Percentiles rank a stretch among this genome's conserved stretches.
Conservation (phyloP, 108 stramenopile species). For the Nitzschia inconspicua region DNA sequence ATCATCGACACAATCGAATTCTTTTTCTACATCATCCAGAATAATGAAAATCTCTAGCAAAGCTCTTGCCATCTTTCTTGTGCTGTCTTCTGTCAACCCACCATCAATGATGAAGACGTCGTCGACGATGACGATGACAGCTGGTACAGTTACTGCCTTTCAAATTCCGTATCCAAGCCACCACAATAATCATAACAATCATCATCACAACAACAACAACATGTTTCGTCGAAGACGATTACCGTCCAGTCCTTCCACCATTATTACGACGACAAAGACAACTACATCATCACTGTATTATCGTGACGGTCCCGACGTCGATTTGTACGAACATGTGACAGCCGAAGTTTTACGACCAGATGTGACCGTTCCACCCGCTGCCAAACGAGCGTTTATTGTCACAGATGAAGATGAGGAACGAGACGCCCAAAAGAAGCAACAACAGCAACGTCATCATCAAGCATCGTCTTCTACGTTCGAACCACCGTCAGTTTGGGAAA, state of each 20-base stretch:
- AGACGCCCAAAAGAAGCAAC: not conserved
- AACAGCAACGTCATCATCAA: too few relatives aligned
- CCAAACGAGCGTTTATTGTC: not conserved
- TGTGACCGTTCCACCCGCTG: not conserved
- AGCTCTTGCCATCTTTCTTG: not conserved
- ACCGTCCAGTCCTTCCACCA: constrained; percentile 3
- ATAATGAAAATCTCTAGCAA: constrained; percentile 8
- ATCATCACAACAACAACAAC: not conserved
- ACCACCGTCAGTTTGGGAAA: not conserved
- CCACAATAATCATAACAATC: not conserved
- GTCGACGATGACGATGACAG: not conserved
- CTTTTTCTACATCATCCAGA: not conserved
- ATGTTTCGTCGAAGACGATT: not conserved
- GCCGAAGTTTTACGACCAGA: not conserved
- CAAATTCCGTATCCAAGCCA: not conserved
- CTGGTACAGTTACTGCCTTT: not conserved
- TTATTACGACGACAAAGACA: too few relatives aligned
- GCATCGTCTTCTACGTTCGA: too few relatives aligned
- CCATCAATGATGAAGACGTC: too few relatives aligned
- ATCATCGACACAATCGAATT: not conserved
- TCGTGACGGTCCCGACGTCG: constrained; percentile 3
- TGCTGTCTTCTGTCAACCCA: too few relatives aligned
- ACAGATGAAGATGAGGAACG: not conserved
- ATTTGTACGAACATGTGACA: not conserved
- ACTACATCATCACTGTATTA: too few relatives aligned